Evolutionary conservation across 768 basidiomycete species (phyloP).

Genomic region (Tephrocybe sp.): DNA sequence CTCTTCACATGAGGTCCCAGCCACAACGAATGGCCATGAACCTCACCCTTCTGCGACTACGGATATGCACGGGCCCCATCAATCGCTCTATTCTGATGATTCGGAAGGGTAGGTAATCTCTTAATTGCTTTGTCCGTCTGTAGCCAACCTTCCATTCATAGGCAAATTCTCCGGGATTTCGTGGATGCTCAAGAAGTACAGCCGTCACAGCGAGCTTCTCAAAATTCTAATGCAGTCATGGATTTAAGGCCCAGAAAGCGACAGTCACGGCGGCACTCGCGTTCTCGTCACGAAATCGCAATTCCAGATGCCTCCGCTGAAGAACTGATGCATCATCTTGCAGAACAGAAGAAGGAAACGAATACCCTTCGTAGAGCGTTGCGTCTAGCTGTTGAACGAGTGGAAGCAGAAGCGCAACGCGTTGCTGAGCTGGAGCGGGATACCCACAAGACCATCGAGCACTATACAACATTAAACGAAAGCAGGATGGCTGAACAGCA

Average conservation of each 20-base stretch:
- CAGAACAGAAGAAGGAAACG: conserved; percentile 35
- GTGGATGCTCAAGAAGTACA: neutral
- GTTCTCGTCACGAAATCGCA: conserved; percentile 7
- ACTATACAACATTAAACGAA: conserved; percentile 35
- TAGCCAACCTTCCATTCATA: neutral
- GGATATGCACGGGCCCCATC: neutral
- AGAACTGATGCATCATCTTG: conserved; percentile 30
- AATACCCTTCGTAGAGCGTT: conserved; percentile 34
- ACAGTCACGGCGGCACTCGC: neutral
- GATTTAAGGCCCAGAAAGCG: conserved; percentile 7
- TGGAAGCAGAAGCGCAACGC: conserved; percentile 34
- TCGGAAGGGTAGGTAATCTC: conserved; percentile 7
- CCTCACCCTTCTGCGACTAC: neutral
- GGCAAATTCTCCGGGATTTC: conserved; percentile 10
- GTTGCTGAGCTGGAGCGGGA: conserved; percentile 34
- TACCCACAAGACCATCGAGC: conserved; percentile 30
- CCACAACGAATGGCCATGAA: neutral
- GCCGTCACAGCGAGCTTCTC: neutral
- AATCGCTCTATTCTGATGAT: conserved; percentile 6
- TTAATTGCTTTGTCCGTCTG: no score
- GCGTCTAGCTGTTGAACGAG: conserved; percentile 32
- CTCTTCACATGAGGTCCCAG: conserved; percentile 1
- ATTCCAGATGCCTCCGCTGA: conserved; percentile 15
- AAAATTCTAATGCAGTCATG: neutral
- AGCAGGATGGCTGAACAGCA: conserved; percentile 34